These are phyloP conservation scores for Escallonia rubra DNA, from an alignment of 129 eudicot species.

Conservation along the genomic window DNA sequence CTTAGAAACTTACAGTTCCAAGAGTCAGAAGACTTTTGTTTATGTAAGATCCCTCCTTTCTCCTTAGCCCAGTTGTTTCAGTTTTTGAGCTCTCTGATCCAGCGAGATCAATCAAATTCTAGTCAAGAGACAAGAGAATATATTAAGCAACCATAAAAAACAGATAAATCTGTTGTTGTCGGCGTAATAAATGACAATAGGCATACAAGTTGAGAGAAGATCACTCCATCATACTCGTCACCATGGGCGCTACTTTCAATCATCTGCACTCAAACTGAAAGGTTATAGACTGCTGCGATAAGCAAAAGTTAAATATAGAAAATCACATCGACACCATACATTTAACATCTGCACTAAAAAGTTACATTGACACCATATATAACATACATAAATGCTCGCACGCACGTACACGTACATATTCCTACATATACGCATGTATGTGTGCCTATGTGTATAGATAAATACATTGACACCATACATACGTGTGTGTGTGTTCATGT, in stretches of 20 bases:
- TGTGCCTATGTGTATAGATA: no score
- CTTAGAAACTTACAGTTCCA: conserved; percentile 73
- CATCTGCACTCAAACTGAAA: conserved; percentile 55
- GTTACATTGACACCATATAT: no score
- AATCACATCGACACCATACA: no score
- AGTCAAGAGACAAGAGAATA: conserved; percentile 4
- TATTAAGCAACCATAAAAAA: conserved; percentile 5
- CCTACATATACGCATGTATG: no score
- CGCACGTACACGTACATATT: no score
- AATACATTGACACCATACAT: no score
- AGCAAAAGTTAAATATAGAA: neutral
- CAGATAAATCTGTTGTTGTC: neutral
- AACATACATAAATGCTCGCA: no score
- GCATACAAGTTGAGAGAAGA: conserved; percentile 91
- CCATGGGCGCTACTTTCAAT: conserved; percentile 96
- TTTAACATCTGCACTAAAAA: no score
- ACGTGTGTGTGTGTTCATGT: no score
- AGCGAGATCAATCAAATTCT: conserved; percentile 89
- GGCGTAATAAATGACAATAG: neutral
- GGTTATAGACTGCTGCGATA: conserved; percentile 13
- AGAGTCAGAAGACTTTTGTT: conserved; percentile 97
- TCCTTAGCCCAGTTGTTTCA: conserved; percentile 93
- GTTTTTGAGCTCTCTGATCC: conserved; percentile 99
- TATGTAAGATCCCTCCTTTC: conserved; percentile 99
- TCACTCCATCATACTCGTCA: conserved; percentile 94